Evolutionary conservation across 2,329 filamentous ascomycete genomes (phyloP).

Genomic region (Aspergillus fijiensis): DNA sequence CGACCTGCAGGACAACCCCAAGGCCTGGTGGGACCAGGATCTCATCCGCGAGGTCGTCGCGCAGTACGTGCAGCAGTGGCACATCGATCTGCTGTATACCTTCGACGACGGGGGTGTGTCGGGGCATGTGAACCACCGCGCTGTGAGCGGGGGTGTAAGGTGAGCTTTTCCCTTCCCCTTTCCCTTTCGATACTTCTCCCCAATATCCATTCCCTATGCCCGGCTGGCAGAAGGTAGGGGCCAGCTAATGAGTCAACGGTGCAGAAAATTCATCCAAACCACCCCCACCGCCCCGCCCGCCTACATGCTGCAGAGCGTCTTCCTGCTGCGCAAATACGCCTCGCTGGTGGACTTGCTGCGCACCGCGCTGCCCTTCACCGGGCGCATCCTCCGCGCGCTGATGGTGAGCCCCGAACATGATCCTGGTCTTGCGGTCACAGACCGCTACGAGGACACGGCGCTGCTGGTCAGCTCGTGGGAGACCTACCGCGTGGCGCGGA

Average conservation of each 20-base stretch:
- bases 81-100: conserved; percentile 43
- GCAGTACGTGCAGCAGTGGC: conserved; percentile 39
- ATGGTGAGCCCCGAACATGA: conserved; percentile 4
- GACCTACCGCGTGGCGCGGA: conserved; percentile 37
- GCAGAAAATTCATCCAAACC: conserved; percentile 23
- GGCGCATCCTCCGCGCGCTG: conserved; percentile 22
- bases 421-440: neutral
- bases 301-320: conserved; percentile 39
- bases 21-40: conserved; percentile 40
- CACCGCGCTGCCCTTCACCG: conserved; percentile 39
- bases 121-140: conserved; percentile 43
- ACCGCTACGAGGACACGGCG: conserved; percentile 27
- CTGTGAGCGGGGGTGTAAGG: conserved; percentile 42
- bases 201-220: too few relatives aligned
- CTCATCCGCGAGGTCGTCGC: conserved; percentile 35
- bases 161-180: conserved; percentile 19
- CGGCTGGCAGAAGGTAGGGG: too few relatives aligned
- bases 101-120: conserved; percentile 45
- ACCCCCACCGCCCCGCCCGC: conserved; percentile 34
- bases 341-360: conserved; percentile 40
- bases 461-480: conserved; percentile 40
- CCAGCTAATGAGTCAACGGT: too few relatives aligned
- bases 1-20: conserved; percentile 42
- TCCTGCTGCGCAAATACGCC: conserved; percentile 41
- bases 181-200: too few relatives aligned